These are phyloP conservation scores for Botrytis elliptica DNA, from an alignment of 2,329 filamentous ascomycete genomes.

Conservation along the genomic window DNA sequence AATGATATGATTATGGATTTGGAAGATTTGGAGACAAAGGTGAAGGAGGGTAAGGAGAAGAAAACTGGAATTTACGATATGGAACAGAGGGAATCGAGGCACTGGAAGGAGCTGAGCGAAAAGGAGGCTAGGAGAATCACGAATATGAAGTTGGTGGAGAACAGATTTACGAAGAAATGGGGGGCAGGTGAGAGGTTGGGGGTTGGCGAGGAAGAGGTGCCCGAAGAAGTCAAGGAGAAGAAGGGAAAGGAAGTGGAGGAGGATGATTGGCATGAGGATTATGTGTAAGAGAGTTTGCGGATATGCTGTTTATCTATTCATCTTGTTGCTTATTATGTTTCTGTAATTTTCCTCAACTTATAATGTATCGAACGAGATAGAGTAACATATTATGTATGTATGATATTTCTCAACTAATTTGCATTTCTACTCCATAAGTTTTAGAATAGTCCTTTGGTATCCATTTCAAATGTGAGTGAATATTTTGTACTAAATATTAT, in stretches of 20 bases:
- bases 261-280: constrained; percentile 11
- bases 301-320: background rate
- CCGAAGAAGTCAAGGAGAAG: background rate
- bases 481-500: background rate
- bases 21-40: constrained; percentile 1
- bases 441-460: background rate
- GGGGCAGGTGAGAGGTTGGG: background rate
- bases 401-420: background rate
- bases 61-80: too few relatives aligned
- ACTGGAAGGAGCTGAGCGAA: background rate
- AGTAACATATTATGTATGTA: background rate
- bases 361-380: background rate
- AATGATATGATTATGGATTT: constrained; percentile 17
- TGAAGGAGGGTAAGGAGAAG: background rate
- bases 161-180: background rate
- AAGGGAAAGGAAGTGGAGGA: background rate
- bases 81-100: background rate
- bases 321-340: background rate
- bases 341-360: background rate
- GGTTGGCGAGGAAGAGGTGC: background rate
- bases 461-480: background rate
- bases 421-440: background rate
- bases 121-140: background rate
- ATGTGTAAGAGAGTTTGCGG: background rate
- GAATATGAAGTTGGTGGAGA: constrained; percentile 7